Evolutionary conservation across 2,329 filamentous ascomycete genomes (phyloP).

Genomic region (Aspergillus sp.): DNA sequence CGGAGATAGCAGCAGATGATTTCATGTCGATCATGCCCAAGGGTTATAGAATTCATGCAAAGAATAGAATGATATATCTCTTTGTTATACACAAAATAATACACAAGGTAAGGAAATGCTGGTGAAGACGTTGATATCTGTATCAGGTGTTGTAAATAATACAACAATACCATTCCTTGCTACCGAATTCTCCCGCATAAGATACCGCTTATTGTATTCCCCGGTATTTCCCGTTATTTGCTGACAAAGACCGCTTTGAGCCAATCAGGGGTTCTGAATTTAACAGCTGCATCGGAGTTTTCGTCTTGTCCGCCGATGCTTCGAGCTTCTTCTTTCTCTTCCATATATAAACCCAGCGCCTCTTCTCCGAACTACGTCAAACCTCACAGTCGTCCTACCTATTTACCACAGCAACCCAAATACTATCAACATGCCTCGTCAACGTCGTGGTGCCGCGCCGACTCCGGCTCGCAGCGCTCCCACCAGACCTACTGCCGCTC

Average conservation of each 20-base stretch:
- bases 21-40: neutral
- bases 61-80: neutral
- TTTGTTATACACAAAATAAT: no score
- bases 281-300: slow-evolving; percentile 18
- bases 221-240: neutral
- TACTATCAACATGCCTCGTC: slow-evolving; percentile 62
- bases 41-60: neutral
- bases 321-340: slow-evolving; percentile 16
- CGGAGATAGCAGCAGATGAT: neutral
- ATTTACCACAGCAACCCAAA: slow-evolving; percentile 8
- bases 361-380: slow-evolving; percentile 20
- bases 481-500: slow-evolving; percentile 58
- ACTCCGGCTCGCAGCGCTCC: slow-evolving; percentile 51
- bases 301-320: slow-evolving; percentile 17
- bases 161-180: neutral
- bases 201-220: slow-evolving; percentile 1
- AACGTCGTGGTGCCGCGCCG: slow-evolving; percentile 58
- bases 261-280: slow-evolving; percentile 9
- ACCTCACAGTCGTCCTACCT: slow-evolving; percentile 18
- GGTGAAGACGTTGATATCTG: neutral
- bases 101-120: no score
- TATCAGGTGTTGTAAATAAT: neutral
- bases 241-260: slow-evolving; percentile 3
- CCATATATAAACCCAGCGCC: slow-evolving; percentile 9
- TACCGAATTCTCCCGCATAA: neutral